These are phyloP conservation scores for Panellus pusillus DNA, from an alignment of 768 basidiomycete species.

Conservation along the genomic window DNA sequence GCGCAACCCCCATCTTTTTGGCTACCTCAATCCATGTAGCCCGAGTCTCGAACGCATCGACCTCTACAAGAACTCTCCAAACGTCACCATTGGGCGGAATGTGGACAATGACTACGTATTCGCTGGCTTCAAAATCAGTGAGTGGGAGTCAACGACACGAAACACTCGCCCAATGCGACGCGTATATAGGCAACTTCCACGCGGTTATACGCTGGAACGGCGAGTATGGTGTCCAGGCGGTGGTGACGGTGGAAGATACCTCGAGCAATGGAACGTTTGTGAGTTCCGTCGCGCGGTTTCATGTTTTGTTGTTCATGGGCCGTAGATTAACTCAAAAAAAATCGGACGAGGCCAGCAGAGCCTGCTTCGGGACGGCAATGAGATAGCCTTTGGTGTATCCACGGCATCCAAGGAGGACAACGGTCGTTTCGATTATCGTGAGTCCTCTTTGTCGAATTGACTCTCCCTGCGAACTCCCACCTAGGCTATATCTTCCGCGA, in stretches of 20 bases:
- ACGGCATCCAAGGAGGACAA: constrained; percentile 42
- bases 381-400: constrained; percentile 78
- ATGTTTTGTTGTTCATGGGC: background rate
- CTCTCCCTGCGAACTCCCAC: background rate
- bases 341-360: constrained; percentile 57
- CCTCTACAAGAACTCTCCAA: constrained; percentile 53
- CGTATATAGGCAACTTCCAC: constrained; percentile 54
- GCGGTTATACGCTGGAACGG: constrained; percentile 63
- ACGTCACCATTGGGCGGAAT: constrained; percentile 58
- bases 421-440: constrained; percentile 73
- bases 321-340: constrained; percentile 66
- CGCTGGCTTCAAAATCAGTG: constrained; percentile 74
- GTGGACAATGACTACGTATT: constrained; percentile 53
- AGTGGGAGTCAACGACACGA: constrained; percentile 31
- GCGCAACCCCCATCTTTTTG: constrained; percentile 52
- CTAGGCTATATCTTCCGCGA: constrained; percentile 77
- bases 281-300: constrained; percentile 9
- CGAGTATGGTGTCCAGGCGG: constrained; percentile 36
- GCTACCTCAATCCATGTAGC: constrained; percentile 67
- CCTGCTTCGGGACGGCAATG: constrained; percentile 76
- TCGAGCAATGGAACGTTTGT: constrained; percentile 79
- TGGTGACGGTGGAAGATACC: constrained; percentile 51
- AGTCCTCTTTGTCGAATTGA: constrained; percentile 28
- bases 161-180: constrained; percentile 2
- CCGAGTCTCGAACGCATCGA: constrained; percentile 54